Conservation (phyloP, 306 rosid genomes). For the Fagus sylvatica region DNA sequence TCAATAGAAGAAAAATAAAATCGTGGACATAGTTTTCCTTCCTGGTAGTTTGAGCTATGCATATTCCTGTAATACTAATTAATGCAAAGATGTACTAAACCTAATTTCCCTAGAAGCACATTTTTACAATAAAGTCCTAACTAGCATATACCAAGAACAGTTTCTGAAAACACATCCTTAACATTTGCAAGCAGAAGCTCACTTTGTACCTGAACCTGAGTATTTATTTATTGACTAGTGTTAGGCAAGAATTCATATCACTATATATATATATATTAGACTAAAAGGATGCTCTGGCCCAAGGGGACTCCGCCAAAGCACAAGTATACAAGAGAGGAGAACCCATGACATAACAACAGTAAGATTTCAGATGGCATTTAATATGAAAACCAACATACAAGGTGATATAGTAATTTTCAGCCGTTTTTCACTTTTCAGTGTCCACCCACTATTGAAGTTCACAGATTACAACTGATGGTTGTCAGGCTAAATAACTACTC, state of each 20-base stretch:
- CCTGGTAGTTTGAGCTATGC: not conserved
- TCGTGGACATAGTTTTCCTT: constrained; percentile 7
- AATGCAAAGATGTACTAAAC: not conserved
- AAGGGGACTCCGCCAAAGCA: not conserved
- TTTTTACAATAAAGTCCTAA: not conserved
- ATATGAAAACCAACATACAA: constrained; percentile 6
- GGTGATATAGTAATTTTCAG: not conserved
- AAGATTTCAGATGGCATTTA: not conserved
- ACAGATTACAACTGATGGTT: constrained; percentile 4
- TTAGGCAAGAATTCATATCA: not conserved
- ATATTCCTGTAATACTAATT: not conserved
- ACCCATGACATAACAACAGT: not conserved
- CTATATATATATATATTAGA: not conserved
- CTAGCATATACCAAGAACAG: constrained; percentile 8
- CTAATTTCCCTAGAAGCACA: constrained; percentile 1
- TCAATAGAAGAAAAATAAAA: constrained; percentile 15
- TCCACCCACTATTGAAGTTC: not conserved
- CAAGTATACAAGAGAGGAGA: not conserved
- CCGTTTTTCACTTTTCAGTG: not conserved
- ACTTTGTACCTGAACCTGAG: not conserved
- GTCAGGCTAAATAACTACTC: constrained; percentile 3
- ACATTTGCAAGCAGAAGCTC: constrained; percentile 9
- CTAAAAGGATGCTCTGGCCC: not conserved
- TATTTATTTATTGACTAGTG: not conserved
- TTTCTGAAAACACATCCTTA: constrained; percentile 2